Base-by-base conservation (phyloP, 805 yeast species). In the Yarrowia yakushimensis region DNA sequence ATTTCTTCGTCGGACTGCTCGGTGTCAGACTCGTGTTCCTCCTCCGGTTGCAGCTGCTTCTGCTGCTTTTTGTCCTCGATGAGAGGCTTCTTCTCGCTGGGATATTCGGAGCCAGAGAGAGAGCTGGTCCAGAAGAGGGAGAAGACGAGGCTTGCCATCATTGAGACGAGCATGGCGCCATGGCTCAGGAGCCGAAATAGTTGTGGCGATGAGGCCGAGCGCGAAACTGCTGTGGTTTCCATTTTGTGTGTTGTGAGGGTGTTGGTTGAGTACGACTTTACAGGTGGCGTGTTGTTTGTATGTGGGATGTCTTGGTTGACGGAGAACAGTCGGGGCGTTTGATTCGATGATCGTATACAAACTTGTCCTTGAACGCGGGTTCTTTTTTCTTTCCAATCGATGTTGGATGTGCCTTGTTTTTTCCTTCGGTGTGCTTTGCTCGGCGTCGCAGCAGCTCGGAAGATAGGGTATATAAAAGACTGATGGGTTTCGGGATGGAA, bases 391-490 rank as follows among this genome's bases (percentile, higher is more conserved):
- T 17, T 10, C 20, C 41, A 11, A 25, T 20, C 42, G 15, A 2
- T 37, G 23, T 10, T 18, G 13, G 15, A 4, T 36, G 23, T 18
- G 3, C 22, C 31, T 25, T 15, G 10, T 25, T 10, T 15, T n/a
- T 42, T 18, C 48, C 27, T 42, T 28, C 48, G 17, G 50, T 43
- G 50, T 46, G 37, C 28, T 31, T 46, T 46, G 39, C 55, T 46
- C 55, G 30, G 33, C 27, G 39, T 46, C 54, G 17, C 12, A 15
- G 43, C 31, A 36, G 42, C 43, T 52, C 17, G 59, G 43, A 52
- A 25, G 43, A 43, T 52, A 52, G 59, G 59, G 59, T 52, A 52
- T 52, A 52, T 52, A 52, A 52, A 52, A 52, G 59, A 36, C 59
- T 9, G 59, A 23, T 52, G 59, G 43, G 59, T 23, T 36, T 33